Evolutionary conservation across 2,329 filamentous ascomycete species (phyloP).

Genomic region (Arthrobotrys megalospora): DNA sequence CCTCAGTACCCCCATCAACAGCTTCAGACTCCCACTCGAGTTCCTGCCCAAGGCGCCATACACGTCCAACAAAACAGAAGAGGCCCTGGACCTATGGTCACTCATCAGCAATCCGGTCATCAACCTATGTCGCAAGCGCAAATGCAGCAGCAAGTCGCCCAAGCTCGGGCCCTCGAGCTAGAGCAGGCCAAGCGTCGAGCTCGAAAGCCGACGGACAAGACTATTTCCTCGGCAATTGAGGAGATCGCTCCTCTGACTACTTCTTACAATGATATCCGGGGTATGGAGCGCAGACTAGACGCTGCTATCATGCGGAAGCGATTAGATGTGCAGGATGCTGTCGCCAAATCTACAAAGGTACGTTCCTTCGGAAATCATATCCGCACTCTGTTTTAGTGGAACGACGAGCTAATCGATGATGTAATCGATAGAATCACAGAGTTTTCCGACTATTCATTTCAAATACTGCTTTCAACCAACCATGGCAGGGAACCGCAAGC

Average conservation of each 20-base stretch:
- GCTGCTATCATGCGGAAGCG: constrained; percentile 94
- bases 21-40: constrained; percentile 57
- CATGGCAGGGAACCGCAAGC: constrained; percentile 85
- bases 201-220: constrained; percentile 93
- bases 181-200: constrained; percentile 84
- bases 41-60: constrained; percentile 48
- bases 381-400: not conserved
- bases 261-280: constrained; percentile 86
- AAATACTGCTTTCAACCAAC: constrained; percentile 94
- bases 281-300: constrained; percentile 89
- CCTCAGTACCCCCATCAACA: constrained; percentile 58
- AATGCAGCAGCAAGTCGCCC: constrained; percentile 62
- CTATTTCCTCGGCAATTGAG: constrained; percentile 90
- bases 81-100: constrained; percentile 64
- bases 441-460: constrained; percentile 94
- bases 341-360: constrained; percentile 81
- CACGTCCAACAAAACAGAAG: constrained; percentile 61
- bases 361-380: constrained; percentile 39
- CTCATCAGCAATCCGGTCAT: constrained; percentile 60
- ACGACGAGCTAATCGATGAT: not conserved
- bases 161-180: constrained; percentile 65
- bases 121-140: constrained; percentile 62
- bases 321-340: constrained; percentile 87
- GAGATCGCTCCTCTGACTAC: constrained; percentile 83
- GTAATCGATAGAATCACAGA: constrained; percentile 75